Conservation (phyloP, 139 green algal genomes). For the Eudorina sp. region DNA sequence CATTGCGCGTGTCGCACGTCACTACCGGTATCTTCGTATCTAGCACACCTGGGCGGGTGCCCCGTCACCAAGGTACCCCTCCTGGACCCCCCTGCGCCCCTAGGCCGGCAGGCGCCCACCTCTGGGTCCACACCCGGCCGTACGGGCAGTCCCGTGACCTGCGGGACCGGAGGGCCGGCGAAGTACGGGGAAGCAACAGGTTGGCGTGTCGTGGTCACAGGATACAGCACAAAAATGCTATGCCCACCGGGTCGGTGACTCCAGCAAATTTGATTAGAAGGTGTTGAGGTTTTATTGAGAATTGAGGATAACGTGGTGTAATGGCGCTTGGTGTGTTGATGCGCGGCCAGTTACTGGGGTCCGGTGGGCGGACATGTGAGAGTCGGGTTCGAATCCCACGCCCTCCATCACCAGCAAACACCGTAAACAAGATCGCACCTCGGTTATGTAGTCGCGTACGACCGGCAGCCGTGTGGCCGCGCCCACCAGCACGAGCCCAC, state of each 20-base stretch:
- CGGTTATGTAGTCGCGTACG: slow-evolving; percentile 67
- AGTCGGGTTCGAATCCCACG: too few relatives aligned
- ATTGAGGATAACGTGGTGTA: too few relatives aligned
- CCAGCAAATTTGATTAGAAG: neutral
- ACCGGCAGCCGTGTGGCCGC: slow-evolving; percentile 76
- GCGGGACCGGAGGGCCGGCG: neutral
- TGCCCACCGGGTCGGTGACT: neutral
- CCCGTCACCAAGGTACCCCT: too few relatives aligned
- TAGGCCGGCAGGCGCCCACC: neutral
- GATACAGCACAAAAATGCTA: neutral
- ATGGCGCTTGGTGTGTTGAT: too few relatives aligned
- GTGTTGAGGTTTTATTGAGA: slow-evolving; percentile 35
- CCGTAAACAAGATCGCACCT: too few relatives aligned
- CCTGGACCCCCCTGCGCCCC: neutral
- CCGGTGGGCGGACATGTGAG: too few relatives aligned
- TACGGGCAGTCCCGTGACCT: slow-evolving; percentile 37
- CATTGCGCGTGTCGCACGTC: neutral
- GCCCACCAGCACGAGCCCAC: slow-evolving; percentile 81
- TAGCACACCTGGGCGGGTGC: too few relatives aligned
- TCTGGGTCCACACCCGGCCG: slow-evolving; percentile 59
- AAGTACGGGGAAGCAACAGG: neutral
- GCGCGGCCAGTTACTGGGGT: too few relatives aligned
- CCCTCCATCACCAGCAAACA: too few relatives aligned
- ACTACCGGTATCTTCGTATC: too few relatives aligned
- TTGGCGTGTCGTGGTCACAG: neutral